Evolutionary conservation across 192 early-diverging fungal genomes (phyloP), one percentile per base, ranked within the genome.

Genomic region (Gryganskiella cystojenkinii): DNA sequence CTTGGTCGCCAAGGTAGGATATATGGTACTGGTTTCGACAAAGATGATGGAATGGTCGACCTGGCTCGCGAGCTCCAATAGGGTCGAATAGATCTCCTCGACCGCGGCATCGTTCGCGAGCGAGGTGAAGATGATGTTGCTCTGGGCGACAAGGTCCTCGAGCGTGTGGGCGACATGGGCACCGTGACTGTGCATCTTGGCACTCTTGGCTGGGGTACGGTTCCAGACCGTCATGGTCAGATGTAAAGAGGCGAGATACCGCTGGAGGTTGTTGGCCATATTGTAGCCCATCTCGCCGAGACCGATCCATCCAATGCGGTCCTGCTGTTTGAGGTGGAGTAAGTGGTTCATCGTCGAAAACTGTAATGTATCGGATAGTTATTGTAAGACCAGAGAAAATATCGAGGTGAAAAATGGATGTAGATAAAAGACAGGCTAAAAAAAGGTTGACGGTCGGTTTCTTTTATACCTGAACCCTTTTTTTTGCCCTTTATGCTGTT

Each of bases 1-100:
- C 30, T 73, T 46, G 13, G 61, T 56, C 8, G 87, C 80, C 11
- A 82, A 49, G 3, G 65, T 51, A 0, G 88, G 88, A 47, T 79
- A 82, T n/a, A 90, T 83, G n/a, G 90, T 93, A 8, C 88, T 87
- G 28, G 81, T 84, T 42, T 90, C 89, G 14, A 89, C 83, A 42
- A 93, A 83, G 42, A 88, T 82, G 72, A 64, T 47, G 61, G 80
- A 58, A 52, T 84, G 62, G 7, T 78, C 61, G 34, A 78, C 74
- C n/a, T 69, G 67, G 5, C 31, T 44, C 52, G 67, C 74, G 22
- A 69, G 40, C 11, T 76, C 57, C n/a, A 90, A 71, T 15, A 91
- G 57, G 34, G 85, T 67, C 3, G 67, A 24, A 24, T 87, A 82
- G 10, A 84, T 70, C n/a, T 81, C 42, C 34, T 81, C 67, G 7